Evolutionary conservation across 352 stramenopile species (phyloP), one percentile per base, ranked within the genome.

Genomic region (Lagenidium sp.): DNA sequence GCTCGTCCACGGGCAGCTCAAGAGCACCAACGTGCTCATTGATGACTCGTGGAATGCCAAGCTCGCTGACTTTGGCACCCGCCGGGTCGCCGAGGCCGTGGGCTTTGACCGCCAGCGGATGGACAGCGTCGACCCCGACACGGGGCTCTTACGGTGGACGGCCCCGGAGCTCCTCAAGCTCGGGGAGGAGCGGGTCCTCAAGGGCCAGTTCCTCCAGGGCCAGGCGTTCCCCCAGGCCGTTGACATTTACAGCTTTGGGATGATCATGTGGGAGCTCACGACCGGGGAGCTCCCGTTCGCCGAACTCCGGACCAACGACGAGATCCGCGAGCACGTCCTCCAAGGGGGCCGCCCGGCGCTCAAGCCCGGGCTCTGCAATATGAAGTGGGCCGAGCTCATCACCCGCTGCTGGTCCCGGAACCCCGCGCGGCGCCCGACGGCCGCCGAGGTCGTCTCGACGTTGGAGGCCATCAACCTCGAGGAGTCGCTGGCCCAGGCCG

Each of bases 1-100:
- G 23, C 65, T 94, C 13, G 81, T 94, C 15, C 81, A 94, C 42
- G 81, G 75, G 13, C 79, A 90, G 53, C 76, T 94, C 29, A 94
- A 91, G 57, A 93, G 81, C 44, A 80, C 77, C 36, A 94, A 94
- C 50, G 91, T 94, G 50, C 63, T 94, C 34, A 77, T 94, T 26
- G 79, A 91, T 48, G 81, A 94, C 55, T 91, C 78, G 43, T 94
- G 78, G 81, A 94, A 91, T 47, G 81, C 81, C 53, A 94, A 94
- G 47, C 65, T 94, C 23, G 81, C 78, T 35, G 81, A 94, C 57
- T 94, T 91, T 57, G 81, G 81, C 31, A 94, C 79, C 38, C 61
- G 75, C 21, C 68, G 74, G 12, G 79, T 94, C 29, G 77, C 79
- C 10, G 78, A 91, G 37, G 77, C 78, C 16, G 75, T 94, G 34